These are phyloP conservation scores for Pseudozyma hubeiensis DNA, from an alignment of 1,284 basidiomycete genomes.

Conservation along the genomic window DNA sequence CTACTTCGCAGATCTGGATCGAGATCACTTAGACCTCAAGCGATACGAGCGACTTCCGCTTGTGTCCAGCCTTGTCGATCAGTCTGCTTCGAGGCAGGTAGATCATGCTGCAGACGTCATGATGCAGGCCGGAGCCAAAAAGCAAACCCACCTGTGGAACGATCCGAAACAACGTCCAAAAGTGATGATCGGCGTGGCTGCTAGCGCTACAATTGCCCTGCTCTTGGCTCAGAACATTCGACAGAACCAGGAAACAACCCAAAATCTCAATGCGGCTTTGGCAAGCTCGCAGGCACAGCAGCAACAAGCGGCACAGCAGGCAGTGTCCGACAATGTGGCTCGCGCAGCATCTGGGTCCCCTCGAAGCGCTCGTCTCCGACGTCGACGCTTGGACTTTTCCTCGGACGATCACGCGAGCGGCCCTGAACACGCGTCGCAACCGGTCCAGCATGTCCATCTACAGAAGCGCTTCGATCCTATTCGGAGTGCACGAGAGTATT, in stretches of 20 bases:
- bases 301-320: constrained; percentile 9
- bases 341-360: constrained; percentile 1
- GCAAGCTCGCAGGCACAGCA: constrained; percentile 3
- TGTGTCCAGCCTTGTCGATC: background rate
- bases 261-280: constrained; percentile 8
- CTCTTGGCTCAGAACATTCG: background rate
- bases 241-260: constrained; percentile 2
- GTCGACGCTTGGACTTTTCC: background rate
- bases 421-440: no score
- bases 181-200: background rate
- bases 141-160: constrained; percentile 5
- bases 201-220: background rate
- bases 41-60: constrained; percentile 13
- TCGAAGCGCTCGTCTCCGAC: background rate
- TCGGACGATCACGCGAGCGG: background rate
- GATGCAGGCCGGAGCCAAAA: background rate
- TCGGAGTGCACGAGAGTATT: background rate
- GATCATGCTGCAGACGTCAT: background rate
- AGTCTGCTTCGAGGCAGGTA: background rate
- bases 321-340: constrained; percentile 3
- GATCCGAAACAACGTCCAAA: constrained; percentile 9
- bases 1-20: constrained; percentile 23
- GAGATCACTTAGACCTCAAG: background rate
- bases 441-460: background rate
- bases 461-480: constrained; percentile 14